These are phyloP conservation scores for Stephanodiscus triporus DNA, from an alignment of 108 stramenopile genomes.

Conservation along the genomic window DNA sequence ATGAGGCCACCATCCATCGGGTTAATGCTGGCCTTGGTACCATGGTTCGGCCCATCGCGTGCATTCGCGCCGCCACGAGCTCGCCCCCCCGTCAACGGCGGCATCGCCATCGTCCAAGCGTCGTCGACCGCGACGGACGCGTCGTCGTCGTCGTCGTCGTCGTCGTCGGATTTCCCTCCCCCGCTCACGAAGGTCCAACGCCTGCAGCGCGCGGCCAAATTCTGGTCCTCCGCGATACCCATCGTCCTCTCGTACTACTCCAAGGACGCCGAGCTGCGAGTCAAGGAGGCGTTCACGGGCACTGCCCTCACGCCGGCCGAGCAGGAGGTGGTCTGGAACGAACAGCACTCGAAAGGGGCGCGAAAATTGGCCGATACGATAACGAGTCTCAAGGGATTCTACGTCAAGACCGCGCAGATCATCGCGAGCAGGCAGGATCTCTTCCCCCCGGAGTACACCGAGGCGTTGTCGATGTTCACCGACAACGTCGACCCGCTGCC, in stretches of 20 bases:
- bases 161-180: conserved; percentile 66
- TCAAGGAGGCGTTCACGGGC: conserved; percentile 67
- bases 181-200: conserved; percentile 65
- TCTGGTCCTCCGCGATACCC: conserved; percentile 81
- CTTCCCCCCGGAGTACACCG: conserved; percentile 91
- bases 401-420: conserved; percentile 95
- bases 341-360: conserved; percentile 78
- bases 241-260: conserved; percentile 81
- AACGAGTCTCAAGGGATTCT: conserved; percentile 92
- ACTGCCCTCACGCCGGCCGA: conserved; percentile 57
- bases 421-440: conserved; percentile 86
- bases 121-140: too few relatives aligned
- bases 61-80: too few relatives aligned
- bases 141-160: background rate
- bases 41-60: too few relatives aligned
- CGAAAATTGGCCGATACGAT: conserved; percentile 71
- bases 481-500: conserved; percentile 93
- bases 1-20: too few relatives aligned
- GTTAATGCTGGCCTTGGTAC: too few relatives aligned
- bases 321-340: conserved; percentile 72
- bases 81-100: too few relatives aligned
- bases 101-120: too few relatives aligned
- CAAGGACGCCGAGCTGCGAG: conserved; percentile 61
- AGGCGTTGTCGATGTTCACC: conserved; percentile 75
- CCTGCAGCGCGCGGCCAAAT: conserved; percentile 74